Percentiles rank a stretch among this genome's conserved stretches.
Evolutionary conservation across 208 protist genomes (phyloP).

Genomic region (Tritrichomonas musculus): DNA sequence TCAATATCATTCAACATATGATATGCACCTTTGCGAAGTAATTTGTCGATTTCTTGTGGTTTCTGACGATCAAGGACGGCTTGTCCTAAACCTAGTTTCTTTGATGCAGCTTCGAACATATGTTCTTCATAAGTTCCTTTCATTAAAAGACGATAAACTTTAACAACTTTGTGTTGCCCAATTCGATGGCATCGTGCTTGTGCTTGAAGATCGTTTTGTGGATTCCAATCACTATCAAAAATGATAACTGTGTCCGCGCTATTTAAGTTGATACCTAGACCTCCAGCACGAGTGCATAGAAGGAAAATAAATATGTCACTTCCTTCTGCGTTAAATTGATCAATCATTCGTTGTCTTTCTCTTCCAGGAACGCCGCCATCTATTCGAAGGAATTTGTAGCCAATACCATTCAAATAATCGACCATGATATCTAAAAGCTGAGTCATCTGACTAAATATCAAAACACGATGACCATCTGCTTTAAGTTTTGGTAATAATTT

Average conservation of each 20-base stretch:
- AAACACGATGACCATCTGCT: constrained; percentile 69
- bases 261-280: constrained; percentile 68
- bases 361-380: constrained; percentile 41
- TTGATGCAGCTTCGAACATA: constrained; percentile 70
- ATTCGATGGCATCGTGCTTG: constrained; percentile 62
- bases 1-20: constrained; percentile 32
- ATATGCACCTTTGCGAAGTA: constrained; percentile 21
- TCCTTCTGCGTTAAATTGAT: constrained; percentile 44
- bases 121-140: constrained; percentile 41
- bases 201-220: constrained; percentile 77
- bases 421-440: constrained; percentile 45
- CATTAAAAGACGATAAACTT: constrained; percentile 52
- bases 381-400: constrained; percentile 65
- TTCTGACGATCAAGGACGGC: constrained; percentile 49
- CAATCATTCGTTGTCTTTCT: constrained; percentile 45
- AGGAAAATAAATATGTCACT: constrained; percentile 58
- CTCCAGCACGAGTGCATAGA: constrained; percentile 64
- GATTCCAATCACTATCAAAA: constrained; percentile 83
- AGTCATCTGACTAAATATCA: constrained; percentile 87
- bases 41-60: not conserved
- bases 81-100: constrained; percentile 73
- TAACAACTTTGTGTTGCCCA: constrained; percentile 54
- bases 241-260: constrained; percentile 67
- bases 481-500: constrained; percentile 67
- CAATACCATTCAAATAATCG: constrained; percentile 66